Percentiles rank a stretch among this genome's conserved stretches.
These are phyloP conservation scores for Pinus albicaulis DNA, from an alignment of 75 land plant genomes.

Conservation along the genomic window DNA sequence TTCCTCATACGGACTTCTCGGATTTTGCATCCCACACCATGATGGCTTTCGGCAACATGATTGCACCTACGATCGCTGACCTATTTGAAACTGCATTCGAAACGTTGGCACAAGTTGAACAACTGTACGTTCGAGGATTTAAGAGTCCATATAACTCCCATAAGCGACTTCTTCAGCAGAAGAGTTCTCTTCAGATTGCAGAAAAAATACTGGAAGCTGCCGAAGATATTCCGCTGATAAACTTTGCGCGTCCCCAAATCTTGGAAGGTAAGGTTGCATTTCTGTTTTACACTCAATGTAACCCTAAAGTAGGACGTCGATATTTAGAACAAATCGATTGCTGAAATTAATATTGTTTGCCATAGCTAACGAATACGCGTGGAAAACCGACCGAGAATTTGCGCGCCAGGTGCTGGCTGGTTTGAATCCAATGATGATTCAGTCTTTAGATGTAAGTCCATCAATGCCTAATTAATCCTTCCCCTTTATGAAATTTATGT, in stretches of 20 bases:
- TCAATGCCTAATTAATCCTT: not conserved
- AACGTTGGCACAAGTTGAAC: constrained; percentile 23
- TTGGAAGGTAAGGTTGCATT: too few species aligned
- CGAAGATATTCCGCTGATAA: not conserved
- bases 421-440: constrained; percentile 65
- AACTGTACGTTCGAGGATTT: constrained; percentile 5
- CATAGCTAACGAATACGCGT: constrained; percentile 71
- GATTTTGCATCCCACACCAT: not conserved
- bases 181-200: not conserved
- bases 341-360: not conserved
- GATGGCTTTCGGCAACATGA: not conserved
- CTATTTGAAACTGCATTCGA: constrained; percentile 7
- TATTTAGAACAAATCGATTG: too few species aligned
- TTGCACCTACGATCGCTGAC: not conserved
- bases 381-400: constrained; percentile 84
- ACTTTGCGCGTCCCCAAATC: not conserved
- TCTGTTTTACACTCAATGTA: too few species aligned
- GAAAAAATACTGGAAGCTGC: not conserved
- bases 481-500: too few species aligned
- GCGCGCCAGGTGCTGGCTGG: constrained; percentile 76
- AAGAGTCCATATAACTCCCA: not conserved
- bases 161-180: not conserved
- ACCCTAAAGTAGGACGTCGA: too few species aligned
- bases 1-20: not conserved
- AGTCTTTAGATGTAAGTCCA: constrained; percentile 33